Percentiles rank a stretch among this genome's conserved stretches.
Conservation (phyloP, 2,329 filamentous ascomycete genomes). For the Pestalotiopsis sp. region DNA sequence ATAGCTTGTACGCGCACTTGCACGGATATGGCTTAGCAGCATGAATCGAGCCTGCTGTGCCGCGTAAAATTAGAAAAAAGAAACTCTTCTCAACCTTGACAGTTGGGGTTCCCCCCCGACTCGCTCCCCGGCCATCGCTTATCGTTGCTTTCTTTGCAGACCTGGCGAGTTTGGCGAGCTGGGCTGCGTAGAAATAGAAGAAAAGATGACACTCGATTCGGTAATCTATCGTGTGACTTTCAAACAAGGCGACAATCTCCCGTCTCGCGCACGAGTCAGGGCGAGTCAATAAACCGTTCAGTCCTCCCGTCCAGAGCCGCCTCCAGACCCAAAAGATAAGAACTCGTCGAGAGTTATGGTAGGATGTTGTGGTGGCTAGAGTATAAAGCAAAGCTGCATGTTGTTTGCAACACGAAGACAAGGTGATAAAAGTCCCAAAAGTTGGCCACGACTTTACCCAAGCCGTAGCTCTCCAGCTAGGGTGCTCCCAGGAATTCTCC, state of each 20-base stretch:
- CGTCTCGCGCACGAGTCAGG: not conserved
- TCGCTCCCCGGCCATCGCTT: not conserved
- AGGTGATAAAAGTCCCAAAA: not conserved
- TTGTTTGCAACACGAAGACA: not conserved
- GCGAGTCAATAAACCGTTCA: not conserved
- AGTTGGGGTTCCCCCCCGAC: not conserved
- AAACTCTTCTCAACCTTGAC: not conserved
- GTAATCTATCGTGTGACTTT: not conserved
- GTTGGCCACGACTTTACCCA: not conserved
- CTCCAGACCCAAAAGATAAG: not conserved
- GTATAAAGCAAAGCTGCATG: not conserved
- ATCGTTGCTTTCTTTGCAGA: not conserved
- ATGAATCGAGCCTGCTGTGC: not conserved
- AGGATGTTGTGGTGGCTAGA: not conserved
- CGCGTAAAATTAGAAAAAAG: conserved; percentile 2
- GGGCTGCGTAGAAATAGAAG: not conserved
- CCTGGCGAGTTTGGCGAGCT: not conserved
- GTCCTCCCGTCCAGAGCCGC: not conserved
- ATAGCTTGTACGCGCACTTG: not conserved
- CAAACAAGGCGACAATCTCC: not conserved
- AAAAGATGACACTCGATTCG: not conserved
- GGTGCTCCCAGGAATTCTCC: not conserved
- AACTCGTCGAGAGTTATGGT: not conserved
- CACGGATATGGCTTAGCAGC: not conserved
- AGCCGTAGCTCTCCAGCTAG: not conserved